These are phyloP conservation scores for Neodidymelliopsis sp. DNA, from an alignment of 2,329 filamentous ascomycete genomes.

Conservation along the genomic window DNA sequence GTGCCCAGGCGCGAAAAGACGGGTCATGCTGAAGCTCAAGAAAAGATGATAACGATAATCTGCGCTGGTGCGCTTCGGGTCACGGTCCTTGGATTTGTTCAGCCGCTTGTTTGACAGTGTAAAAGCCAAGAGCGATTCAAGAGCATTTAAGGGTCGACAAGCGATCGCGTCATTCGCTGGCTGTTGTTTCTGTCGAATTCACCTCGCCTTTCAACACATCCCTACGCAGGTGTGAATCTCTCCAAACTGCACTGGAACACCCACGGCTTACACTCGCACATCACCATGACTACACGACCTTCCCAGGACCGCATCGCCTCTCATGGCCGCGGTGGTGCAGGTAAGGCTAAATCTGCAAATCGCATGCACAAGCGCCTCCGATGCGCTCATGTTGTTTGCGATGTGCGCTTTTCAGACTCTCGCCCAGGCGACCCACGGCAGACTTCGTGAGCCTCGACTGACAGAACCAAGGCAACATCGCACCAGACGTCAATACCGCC, in stretches of 20 bases:
- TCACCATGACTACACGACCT: slow-evolving; percentile 33
- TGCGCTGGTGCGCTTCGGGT: slow-evolving; percentile 17
- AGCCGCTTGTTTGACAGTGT: slow-evolving; percentile 21
- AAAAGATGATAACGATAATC: slow-evolving; percentile 22
- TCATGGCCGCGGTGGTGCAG: slow-evolving; percentile 80
- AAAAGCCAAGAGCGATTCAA: slow-evolving; percentile 21
- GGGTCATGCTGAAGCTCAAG: slow-evolving; percentile 36
- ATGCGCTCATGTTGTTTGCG: not conserved
- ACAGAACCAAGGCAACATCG: slow-evolving; percentile 57
- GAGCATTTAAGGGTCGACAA: slow-evolving; percentile 17
- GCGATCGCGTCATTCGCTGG: slow-evolving; percentile 16
- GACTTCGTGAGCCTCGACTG: not conserved
- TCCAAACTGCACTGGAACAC: not conserved
- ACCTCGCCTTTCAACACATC: slow-evolving; percentile 1
- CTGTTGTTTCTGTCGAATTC: slow-evolving; percentile 5
- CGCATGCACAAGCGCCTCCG: not conserved
- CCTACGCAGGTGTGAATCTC: slow-evolving; percentile 3
- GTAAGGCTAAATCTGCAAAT: slow-evolving; percentile 44
- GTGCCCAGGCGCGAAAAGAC: slow-evolving; percentile 35
- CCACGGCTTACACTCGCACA: not conserved
- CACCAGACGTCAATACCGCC: slow-evolving; percentile 46
- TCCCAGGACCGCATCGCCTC: slow-evolving; percentile 55
- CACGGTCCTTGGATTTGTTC: slow-evolving; percentile 15
- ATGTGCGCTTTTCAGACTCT: not conserved
- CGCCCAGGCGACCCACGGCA: not conserved